These are phyloP conservation scores for Penicillium psychrosexuale DNA, from an alignment of 2,329 filamentous ascomycete genomes.

Conservation along the genomic window DNA sequence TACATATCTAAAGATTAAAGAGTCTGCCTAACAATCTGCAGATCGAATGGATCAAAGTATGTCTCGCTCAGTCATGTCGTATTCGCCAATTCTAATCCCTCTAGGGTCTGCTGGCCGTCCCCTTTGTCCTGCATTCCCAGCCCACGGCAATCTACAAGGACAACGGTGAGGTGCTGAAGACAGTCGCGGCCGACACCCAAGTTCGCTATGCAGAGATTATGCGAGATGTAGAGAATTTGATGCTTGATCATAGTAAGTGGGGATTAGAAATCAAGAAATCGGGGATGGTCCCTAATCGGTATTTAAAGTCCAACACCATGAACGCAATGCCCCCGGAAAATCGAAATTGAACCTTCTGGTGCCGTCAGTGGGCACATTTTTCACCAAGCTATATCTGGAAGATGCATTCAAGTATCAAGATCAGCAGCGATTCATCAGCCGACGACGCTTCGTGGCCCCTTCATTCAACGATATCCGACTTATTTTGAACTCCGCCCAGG, in stretches of 20 bases:
- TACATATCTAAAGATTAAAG: not conserved
- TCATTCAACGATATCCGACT: constrained; percentile 96
- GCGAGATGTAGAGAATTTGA: constrained; percentile 84
- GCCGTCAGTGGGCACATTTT: constrained; percentile 88
- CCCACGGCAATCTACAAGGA: constrained; percentile 81
- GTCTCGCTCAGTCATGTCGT: constrained; percentile 4
- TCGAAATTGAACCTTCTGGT: constrained; percentile 93
- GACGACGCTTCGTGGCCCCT: constrained; percentile 85
- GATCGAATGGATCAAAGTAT: constrained; percentile 88
- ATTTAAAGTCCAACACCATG: constrained; percentile 66
- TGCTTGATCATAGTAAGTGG: constrained; percentile 78
- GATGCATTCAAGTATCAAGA: constrained; percentile 93
- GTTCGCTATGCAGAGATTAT: constrained; percentile 92
- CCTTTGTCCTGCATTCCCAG: constrained; percentile 94
- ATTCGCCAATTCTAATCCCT: constrained; percentile 14
- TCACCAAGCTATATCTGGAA: constrained; percentile 80
- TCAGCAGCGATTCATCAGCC: constrained; percentile 78
- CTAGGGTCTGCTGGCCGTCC: constrained; percentile 77
- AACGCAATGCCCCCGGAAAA: constrained; percentile 63
- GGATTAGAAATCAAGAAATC: not conserved
- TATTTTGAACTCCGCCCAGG: constrained; percentile 89
- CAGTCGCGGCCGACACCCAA: constrained; percentile 77
- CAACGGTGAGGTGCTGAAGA: constrained; percentile 59
- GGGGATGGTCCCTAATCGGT: not conserved
- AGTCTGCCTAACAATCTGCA: constrained; percentile 24